These are phyloP conservation scores for Fraxinus sp. DNA, from an alignment of 305 asterid genomes.

Conservation along the genomic window DNA sequence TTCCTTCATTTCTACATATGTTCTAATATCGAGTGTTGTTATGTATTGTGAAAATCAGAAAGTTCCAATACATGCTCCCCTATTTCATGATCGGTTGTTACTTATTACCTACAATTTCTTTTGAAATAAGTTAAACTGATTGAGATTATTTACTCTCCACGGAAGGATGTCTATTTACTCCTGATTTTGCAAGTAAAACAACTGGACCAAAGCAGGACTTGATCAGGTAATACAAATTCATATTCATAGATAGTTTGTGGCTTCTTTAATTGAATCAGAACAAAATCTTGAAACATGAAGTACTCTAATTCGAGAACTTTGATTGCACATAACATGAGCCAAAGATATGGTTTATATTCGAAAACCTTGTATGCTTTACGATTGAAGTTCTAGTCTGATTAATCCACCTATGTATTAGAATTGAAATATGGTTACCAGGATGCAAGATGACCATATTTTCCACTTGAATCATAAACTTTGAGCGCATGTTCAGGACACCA, in stretches of 20 bases:
- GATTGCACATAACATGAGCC: neutral
- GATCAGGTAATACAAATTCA: neutral
- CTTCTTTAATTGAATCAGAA: neutral
- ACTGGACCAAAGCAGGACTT: neutral
- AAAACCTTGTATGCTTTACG: neutral
- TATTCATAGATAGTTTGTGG: neutral
- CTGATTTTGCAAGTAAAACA: neutral
- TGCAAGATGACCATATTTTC: neutral
- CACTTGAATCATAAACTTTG: neutral
- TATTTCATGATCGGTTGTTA: neutral
- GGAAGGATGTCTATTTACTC: neutral
- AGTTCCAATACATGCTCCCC: neutral
- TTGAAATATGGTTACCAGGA: neutral
- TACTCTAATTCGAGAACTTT: slow-evolving; percentile 3
- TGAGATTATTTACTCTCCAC: neutral
- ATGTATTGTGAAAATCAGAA: neutral
- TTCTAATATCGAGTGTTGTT: neutral
- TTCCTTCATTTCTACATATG: neutral
- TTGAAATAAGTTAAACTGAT: neutral
- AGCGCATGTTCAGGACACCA: neutral
- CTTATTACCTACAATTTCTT: neutral
- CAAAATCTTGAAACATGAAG: neutral
- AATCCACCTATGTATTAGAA: neutral
- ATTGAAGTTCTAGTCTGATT: neutral
- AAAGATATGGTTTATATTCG: neutral